Percentiles rank a stretch among this genome's conserved stretches.
phyloP scores from a whole-genome alignment of 345 rosid species.

The Moricandia moricandioides region DNA sequence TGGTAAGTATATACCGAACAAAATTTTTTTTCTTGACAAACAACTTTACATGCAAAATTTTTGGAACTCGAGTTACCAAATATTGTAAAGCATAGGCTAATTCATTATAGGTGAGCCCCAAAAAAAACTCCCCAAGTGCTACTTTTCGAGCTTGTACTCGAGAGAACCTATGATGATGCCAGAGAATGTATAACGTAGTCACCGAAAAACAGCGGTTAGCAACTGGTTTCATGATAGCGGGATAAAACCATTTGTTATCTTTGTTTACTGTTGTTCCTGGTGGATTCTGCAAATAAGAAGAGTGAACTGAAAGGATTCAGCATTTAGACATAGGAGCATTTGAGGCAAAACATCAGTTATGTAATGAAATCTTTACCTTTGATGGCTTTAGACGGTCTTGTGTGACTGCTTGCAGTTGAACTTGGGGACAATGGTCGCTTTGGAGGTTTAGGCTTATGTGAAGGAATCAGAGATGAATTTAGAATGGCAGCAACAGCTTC shows the following conservation, averaged over 20 bases:
- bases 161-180: conserved; percentile 13
- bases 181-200: conserved; percentile 1
- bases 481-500: conserved; percentile 92
- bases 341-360: background rate
- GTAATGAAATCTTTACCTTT: conserved; percentile 46
- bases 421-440: conserved; percentile 59
- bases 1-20: background rate
- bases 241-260: background rate
- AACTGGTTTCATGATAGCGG: background rate
- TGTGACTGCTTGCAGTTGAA: conserved; percentile 39
- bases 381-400: conserved; percentile 58
- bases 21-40: background rate
- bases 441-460: conserved; percentile 56
- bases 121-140: background rate
- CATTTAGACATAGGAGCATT: conserved; percentile 2
- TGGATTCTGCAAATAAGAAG: conserved; percentile 26
- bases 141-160: background rate
- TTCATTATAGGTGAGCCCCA: background rate
- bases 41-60: conserved; percentile 23
- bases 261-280: conserved; percentile 31
- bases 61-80: conserved; percentile 3
- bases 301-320: conserved; percentile 1
- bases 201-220: background rate
- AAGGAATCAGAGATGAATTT: conserved; percentile 70
- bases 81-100: background rate